Evolutionary conservation across 2,329 filamentous ascomycete genomes (phyloP), one percentile per base, ranked within the genome.

Genomic region (Colletotrichum sp.): DNA sequence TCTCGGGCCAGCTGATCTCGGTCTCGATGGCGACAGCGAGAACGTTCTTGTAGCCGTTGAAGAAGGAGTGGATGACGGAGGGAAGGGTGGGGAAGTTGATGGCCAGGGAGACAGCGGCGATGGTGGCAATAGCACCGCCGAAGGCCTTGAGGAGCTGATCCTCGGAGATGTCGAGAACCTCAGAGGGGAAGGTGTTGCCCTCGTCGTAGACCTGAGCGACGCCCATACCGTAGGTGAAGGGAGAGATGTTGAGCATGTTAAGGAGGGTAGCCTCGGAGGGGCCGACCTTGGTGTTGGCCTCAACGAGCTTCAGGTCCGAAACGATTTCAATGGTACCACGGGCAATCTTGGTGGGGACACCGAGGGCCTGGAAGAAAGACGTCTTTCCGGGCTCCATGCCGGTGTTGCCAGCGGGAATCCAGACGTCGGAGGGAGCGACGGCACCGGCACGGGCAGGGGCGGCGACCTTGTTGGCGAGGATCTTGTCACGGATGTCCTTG

Each of bases 281-380:
- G 88, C 98, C 97, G 91, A 99, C 98, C 93, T 98, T 98, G 91
- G 74, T 91, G 82, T 93, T 93, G 80, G 95, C 92, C 91, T 98
- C 96, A 85, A 98, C 94, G 88, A 99, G 95, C 95, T 98, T 98
- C 84, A 99, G 92, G 86, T 99, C 97, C 84, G 93, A 91, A 80
- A 96, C 98, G 86, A 99, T 99, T 95, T 99, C 97, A 90, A 99
- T 99, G 90, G 97, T 99, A 98, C 97, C 98, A 98, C 97, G 97
- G 87, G 97, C 97, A 90, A 99, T 99, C 96, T 99, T 99, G 93
- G 97, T 99, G 86, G 97, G 97, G 87, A 99, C 96, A 95, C 96
- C 96, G 89, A 99, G 97, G 85, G 97, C 97, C 94, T 99, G 97
- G 96, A 99, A 99, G 96, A 99, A 99, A 87, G 97, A 98, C 85